These are phyloP conservation scores for Exsudoporus frostii DNA, from an alignment of 768 basidiomycete genomes.

Conservation along the genomic window DNA sequence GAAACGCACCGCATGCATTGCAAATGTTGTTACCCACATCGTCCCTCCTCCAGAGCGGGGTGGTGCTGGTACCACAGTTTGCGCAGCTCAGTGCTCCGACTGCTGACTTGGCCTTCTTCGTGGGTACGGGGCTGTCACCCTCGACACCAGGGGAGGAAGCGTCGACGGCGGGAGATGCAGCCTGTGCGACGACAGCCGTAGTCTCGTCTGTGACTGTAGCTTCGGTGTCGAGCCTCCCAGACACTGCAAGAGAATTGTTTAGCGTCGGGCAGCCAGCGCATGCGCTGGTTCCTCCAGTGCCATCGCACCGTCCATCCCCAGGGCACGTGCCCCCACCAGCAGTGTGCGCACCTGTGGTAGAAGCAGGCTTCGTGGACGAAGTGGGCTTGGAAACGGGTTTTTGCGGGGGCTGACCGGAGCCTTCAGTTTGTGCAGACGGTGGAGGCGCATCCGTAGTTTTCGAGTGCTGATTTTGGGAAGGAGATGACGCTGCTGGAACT, in stretches of 20 bases:
- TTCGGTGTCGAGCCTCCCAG: conserved; percentile 41
- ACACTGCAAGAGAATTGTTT: conserved; percentile 72
- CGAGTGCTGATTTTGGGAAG: conserved; percentile 30
- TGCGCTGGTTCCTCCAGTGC: conserved; percentile 89
- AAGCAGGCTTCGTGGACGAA: conserved; percentile 26
- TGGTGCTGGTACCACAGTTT: conserved; percentile 86
- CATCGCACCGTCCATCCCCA: conserved; percentile 96
- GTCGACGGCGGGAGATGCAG: conserved; percentile 31
- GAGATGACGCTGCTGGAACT: conserved; percentile 26
- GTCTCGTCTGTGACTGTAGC: conserved; percentile 25
- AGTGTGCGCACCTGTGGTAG: conserved; percentile 31
- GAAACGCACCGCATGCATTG: conserved; percentile 84
- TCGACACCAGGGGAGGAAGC: conserved; percentile 34
- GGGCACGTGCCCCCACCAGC: conserved; percentile 77
- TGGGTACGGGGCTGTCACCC: conserved; percentile 28
- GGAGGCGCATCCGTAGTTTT: conserved; percentile 30
- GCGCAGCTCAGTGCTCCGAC: conserved; percentile 82
- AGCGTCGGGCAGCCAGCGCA: conserved; percentile 96
- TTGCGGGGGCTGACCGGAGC: conserved; percentile 23
- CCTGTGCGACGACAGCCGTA: conserved; percentile 13
- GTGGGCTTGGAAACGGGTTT: conserved; percentile 25
- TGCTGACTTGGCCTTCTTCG: conserved; percentile 36
- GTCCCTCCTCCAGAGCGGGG: conserved; percentile 87
- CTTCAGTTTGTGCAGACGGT: conserved; percentile 27
- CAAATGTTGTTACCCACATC: conserved; percentile 92